Conservation (phyloP, 2,329 filamentous ascomycete genomes). For the Sporothrix protearum region DNA sequence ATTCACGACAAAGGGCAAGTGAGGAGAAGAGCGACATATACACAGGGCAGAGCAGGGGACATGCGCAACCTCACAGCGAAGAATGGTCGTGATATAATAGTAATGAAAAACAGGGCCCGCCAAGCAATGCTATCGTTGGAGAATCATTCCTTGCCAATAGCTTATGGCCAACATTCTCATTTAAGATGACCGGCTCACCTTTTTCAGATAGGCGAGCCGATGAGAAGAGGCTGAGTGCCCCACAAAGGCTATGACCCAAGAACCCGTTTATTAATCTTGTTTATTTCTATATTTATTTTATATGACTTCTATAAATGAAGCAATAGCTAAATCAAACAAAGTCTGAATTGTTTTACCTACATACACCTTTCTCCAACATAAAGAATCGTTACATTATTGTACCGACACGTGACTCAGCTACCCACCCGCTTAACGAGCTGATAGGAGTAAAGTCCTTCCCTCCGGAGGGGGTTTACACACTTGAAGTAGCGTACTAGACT, state of each 20-base stretch:
- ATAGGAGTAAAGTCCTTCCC: too few relatives aligned
- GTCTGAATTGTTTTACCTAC: background rate
- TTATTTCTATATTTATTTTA: background rate
- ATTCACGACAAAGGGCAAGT: background rate
- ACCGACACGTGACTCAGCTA: background rate
- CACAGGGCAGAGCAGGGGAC: background rate
- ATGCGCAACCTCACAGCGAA: background rate
- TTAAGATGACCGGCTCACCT: too few relatives aligned
- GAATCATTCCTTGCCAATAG: too few relatives aligned
- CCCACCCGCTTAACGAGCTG: background rate
- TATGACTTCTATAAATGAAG: background rate
- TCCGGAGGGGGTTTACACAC: too few relatives aligned
- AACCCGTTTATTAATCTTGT: too few relatives aligned
- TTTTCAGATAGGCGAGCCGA: too few relatives aligned
- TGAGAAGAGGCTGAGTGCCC: background rate
- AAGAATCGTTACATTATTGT: too few relatives aligned
- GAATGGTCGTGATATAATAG: background rate
- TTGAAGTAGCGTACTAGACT: too few relatives aligned
- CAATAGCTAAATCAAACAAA: background rate
- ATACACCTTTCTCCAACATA: too few relatives aligned
- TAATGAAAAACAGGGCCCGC: conserved; percentile 4
- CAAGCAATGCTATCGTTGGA: background rate
- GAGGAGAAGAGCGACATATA: background rate
- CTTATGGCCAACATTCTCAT: too few relatives aligned
- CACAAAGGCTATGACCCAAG: background rate